phyloP scores from a whole-genome alignment of 2,329 filamentous ascomycete genomes.

The Xylariaceae sp. region DNA sequence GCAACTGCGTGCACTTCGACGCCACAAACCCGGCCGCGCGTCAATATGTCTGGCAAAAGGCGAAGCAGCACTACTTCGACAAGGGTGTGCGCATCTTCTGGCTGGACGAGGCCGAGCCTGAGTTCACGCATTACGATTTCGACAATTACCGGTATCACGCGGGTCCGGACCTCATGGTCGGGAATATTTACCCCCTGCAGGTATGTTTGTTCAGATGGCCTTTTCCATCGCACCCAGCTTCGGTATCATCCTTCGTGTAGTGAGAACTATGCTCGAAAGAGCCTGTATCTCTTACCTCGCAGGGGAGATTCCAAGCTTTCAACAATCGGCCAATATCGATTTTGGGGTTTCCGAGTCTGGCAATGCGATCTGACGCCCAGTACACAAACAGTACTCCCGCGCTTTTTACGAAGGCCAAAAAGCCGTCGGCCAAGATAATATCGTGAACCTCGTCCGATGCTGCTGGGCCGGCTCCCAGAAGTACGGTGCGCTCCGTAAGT shows the following conservation, averaged over 20 bases:
- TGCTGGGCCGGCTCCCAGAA: constrained; percentile 55
- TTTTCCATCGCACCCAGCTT: neutral
- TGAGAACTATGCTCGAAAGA: too few relatives aligned
- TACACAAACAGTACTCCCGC: constrained; percentile 47
- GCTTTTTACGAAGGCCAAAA: constrained; percentile 52
- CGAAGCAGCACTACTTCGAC: constrained; percentile 55
- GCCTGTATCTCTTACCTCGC: too few relatives aligned
- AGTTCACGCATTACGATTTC: constrained; percentile 62
- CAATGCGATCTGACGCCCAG: too few relatives aligned
- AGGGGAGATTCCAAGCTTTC: too few relatives aligned
- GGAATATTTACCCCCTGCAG: constrained; percentile 48
- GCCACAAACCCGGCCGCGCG: constrained; percentile 58
- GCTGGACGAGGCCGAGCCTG: constrained; percentile 66
- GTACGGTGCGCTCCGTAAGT: constrained; percentile 59
- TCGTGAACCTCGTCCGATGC: constrained; percentile 48
- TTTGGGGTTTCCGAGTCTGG: too few relatives aligned
- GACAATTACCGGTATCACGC: constrained; percentile 60
- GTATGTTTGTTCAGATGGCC: too few relatives aligned
- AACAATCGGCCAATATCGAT: too few relatives aligned
- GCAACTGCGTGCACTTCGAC: constrained; percentile 58
- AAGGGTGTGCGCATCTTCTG: constrained; percentile 63
- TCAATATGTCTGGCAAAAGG: constrained; percentile 55
- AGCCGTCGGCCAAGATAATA: constrained; percentile 42
- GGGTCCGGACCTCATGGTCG: constrained; percentile 48
- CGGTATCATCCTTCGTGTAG: too few relatives aligned